These are phyloP conservation scores for Mangifera indica DNA, from an alignment of 345 rosid genomes.

Conservation along the genomic window DNA sequence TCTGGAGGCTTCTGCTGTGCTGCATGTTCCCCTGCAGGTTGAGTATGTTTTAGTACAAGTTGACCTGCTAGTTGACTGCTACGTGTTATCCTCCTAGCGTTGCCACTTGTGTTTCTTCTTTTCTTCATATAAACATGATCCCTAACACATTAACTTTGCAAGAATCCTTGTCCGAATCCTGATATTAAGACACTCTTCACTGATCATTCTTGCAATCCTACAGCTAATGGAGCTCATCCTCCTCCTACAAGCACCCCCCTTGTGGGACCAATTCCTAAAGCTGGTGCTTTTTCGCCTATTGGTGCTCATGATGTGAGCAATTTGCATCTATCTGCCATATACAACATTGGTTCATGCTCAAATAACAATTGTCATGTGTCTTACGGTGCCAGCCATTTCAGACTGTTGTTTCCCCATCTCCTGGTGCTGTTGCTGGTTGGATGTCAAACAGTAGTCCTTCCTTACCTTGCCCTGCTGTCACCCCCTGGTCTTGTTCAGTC, in stretches of 20 bases:
- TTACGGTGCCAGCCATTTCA: constrained; percentile 69
- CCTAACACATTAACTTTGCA: constrained; percentile 93
- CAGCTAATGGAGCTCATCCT: constrained; percentile 70
- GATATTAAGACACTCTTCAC: constrained; percentile 84
- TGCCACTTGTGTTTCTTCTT: too few relatives aligned
- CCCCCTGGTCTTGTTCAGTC: constrained; percentile 44
- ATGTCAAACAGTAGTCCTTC: constrained; percentile 55
- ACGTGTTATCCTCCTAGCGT: too few relatives aligned
- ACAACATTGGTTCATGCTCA: constrained; percentile 8
- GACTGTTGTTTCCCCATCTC: constrained; percentile 58
- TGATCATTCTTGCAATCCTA: constrained; percentile 70
- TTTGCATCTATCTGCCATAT: constrained; percentile 11
- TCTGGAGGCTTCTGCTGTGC: too few relatives aligned
- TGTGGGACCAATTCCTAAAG: constrained; percentile 66
- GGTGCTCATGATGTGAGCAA: constrained; percentile 71
- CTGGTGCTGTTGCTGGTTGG: constrained; percentile 78
- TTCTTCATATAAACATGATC: too few relatives aligned
- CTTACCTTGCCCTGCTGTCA: constrained; percentile 47
- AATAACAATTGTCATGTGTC: constrained; percentile 12
- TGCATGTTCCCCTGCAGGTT: too few relatives aligned
- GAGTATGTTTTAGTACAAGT: too few relatives aligned
- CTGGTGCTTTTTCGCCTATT: constrained; percentile 63
- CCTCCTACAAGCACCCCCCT: constrained; percentile 58
- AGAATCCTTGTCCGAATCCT: constrained; percentile 85
- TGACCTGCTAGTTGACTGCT: too few relatives aligned